Conservation (phyloP, 2,329 filamentous ascomycete genomes). For the Neopestalotiopsis rosae region DNA sequence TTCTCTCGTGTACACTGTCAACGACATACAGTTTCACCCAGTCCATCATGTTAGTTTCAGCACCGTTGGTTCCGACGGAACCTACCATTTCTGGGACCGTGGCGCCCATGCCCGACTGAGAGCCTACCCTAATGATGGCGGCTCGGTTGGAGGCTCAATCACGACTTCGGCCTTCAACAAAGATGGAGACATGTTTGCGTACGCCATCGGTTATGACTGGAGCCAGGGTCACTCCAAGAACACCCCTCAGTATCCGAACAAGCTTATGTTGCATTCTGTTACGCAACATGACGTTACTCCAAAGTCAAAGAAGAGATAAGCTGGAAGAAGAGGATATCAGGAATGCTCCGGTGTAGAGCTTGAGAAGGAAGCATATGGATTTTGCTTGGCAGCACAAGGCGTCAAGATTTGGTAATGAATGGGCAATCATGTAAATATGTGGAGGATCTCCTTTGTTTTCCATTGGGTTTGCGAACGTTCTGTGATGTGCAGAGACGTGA, state of each 20-base stretch:
- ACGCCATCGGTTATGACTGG: conserved; percentile 76
- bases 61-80: conserved; percentile 42
- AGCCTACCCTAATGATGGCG: conserved; percentile 57
- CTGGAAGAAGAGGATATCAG: background rate
- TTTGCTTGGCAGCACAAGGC: background rate
- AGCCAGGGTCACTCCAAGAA: conserved; percentile 62
- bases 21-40: conserved; percentile 38
- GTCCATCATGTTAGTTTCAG: conserved; percentile 27
- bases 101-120: conserved; percentile 53
- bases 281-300: conserved; percentile 24
- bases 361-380: background rate
- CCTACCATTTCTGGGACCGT: conserved; percentile 61
- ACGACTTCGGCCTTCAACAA: conserved; percentile 66
- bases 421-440: conserved; percentile 19
- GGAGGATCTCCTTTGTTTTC: conserved; percentile 23
- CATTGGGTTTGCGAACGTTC: conserved; percentile 10
- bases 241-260: conserved; percentile 27
- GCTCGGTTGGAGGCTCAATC: conserved; percentile 62
- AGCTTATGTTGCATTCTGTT: conserved; percentile 36
- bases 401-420: background rate
- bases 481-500: background rate
- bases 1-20: conserved; percentile 38
- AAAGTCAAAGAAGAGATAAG: conserved; percentile 19
- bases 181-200: conserved; percentile 62
- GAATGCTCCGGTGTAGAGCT: background rate